Base-by-base conservation (phyloP, 2,329 filamentous ascomycete species). In the Monosporascus sp. region DNA sequence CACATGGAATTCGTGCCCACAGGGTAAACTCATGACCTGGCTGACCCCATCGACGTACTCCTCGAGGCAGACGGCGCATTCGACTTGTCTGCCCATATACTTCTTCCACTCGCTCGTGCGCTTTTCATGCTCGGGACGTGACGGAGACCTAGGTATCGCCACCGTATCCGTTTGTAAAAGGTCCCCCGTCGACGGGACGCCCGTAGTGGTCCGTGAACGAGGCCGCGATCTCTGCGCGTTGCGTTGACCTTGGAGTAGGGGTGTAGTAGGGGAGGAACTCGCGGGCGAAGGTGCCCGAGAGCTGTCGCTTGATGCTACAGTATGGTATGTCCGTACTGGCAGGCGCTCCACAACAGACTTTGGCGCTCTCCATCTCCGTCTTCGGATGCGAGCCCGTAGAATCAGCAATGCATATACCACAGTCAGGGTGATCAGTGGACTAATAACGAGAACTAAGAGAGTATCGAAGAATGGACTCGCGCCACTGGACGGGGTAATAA, bases 21-120 rank as follows among this genome's bases (percentile, higher is more conserved):
- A 99, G 8, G 94, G 94, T 54, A 99, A 74, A 66, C 91, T 95
- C 94, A 99, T 99, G 39, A 99, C 93, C 65, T 85, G 84, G 68
- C 91, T 96, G 63, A 97, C 85, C 39, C 94, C 94, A 69, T 97
- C 92, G 22, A 96, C 79, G 65, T 97, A 99, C 68, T 99, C 94
- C 67, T 99, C 94, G 37, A 99, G 75, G 64, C 94, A 99, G 2
- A 99, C 93, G 14, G 97, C 93, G 67, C 94, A 99, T 70, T 99
- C 94, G 8, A 90, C 84, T 68, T 87, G 83, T 41, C 80, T 74
- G 5, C 81, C 79, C 82, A 84, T 85, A 57, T 84, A 84, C 66
- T 84, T 85, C 63, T 78, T 83, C 83, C 83, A 85, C 59, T 85
- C 73, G 53, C 75, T 79, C 7, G 78, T 59, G 3, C 70, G 72